Evolutionary conservation across 768 basidiomycete species (phyloP), one percentile per base, ranked within the genome.

Genomic region (Tulasnella sp.): DNA sequence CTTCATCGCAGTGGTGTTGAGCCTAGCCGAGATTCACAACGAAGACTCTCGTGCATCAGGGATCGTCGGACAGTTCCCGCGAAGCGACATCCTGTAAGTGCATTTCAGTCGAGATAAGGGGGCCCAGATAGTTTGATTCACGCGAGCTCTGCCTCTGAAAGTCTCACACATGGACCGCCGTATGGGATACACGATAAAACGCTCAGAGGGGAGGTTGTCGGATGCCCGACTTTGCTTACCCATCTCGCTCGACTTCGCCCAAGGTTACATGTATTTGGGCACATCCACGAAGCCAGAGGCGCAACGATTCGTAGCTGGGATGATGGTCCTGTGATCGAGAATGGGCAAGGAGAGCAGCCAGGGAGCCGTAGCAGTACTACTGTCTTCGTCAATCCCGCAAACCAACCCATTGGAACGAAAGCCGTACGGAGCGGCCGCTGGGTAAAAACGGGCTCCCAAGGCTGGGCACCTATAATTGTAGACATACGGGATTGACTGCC

Each of bases 81-180:
- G 16, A 27, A 31, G 42, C 31, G 44, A 74, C 73, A 74, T 75
- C 24, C 74, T 75, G 44, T 46, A 75, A 24, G 24, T 18, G 9
- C 12, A 24, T 75, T 34, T 19, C 52, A 44, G 8, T 42, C 40
- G 5, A 74, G 5, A 48, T 46, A 3, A n/a, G 34, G 24, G 21
- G 19, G 34, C 34, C 48, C 75, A 38, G 27, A 8, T 80, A 21
- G 31, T 6, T 38, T 3, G n/a, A 24, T 10, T 27, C n/a, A 78
- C 77, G 8, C 48, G 9, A 14, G 16, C 42, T 12, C 34, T 19
- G 18, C 9, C n/a, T 42, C 48, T 52, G 71, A 71, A 1, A 44
- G 42, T n/a, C 48, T 80, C 31, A 80, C 80, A 40, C 80, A 80
- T 71, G 76, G 80, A 12, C 80, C 80, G 16, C 80, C 80, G 27